A percentile compares a stretch with the other conserved stretches of the same genome.
Evolutionary conservation across 2,329 filamentous ascomycete species (phyloP).

Genomic region (Colletotrichum tropicale): DNA sequence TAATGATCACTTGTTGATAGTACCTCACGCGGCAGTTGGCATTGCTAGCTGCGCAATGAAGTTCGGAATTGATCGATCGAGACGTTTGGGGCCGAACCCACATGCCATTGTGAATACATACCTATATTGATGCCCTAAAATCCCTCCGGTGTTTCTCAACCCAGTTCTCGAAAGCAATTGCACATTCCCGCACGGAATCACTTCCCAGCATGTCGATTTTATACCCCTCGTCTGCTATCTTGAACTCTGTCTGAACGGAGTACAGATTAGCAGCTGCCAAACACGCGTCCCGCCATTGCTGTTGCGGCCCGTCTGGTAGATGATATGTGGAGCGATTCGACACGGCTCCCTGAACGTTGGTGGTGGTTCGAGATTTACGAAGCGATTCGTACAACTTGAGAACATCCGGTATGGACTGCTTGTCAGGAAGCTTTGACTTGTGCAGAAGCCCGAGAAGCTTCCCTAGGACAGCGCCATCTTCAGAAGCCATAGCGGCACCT

Average conservation of each 20-base stretch:
- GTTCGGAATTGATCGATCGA: background rate
- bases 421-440: background rate
- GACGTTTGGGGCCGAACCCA: background rate
- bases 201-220: background rate
- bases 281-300: background rate
- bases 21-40: background rate
- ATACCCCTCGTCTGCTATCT: background rate
- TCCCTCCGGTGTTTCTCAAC: background rate
- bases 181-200: background rate
- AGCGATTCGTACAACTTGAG: background rate
- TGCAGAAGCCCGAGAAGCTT: slow-evolving; percentile 27
- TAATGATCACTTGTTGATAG: background rate
- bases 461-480: slow-evolving; percentile 25
- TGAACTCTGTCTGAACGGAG: background rate
- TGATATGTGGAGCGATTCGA: background rate
- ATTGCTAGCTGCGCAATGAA: background rate
- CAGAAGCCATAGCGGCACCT: slow-evolving; percentile 25
- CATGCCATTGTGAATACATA: background rate
- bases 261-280: background rate
- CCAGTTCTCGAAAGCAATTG: background rate
- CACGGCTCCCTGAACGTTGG: background rate
- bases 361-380: background rate
- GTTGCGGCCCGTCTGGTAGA: background rate
- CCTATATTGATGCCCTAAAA: background rate
- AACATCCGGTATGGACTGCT: background rate